Evolutionary conservation across 1,284 basidiomycete genomes (phyloP).

Genomic region (Phylloboletellus chloephorus): DNA sequence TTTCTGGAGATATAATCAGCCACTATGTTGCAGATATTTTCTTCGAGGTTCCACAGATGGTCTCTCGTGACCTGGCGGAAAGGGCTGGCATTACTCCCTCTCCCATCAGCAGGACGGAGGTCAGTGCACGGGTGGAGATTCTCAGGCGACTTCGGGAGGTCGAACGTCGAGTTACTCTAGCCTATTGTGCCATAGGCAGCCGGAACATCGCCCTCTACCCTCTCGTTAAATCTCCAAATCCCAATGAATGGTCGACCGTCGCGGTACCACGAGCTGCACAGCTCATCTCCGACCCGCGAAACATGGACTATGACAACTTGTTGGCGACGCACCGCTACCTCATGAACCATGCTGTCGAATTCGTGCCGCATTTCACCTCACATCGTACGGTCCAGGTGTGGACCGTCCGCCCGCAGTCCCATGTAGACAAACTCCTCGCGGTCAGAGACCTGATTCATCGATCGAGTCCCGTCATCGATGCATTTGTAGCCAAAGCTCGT

Average conservation of each 20-base stretch:
- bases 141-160: conserved; percentile 50
- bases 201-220: conserved; percentile 40
- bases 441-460: conserved; percentile 51
- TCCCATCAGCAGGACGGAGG: conserved; percentile 33
- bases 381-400: conserved; percentile 62
- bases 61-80: conserved; percentile 40
- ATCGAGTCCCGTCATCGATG: conserved; percentile 40
- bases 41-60: conserved; percentile 53
- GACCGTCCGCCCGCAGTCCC: conserved; percentile 60
- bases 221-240: conserved; percentile 40
- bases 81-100: conserved; percentile 43
- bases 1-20: conserved; percentile 47
- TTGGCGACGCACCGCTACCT: conserved; percentile 75
- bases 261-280: conserved; percentile 47
- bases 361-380: conserved; percentile 51
- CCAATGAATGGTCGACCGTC: conserved; percentile 47
- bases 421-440: conserved; percentile 52
- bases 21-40: conserved; percentile 48
- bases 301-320: conserved; percentile 36
- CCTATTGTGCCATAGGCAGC: conserved; percentile 34
- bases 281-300: conserved; percentile 32
- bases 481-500: conserved; percentile 58
- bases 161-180: conserved; percentile 40
- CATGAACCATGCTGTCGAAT: conserved; percentile 61
- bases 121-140: conserved; percentile 54